Evolutionary conservation across 176 grass and related monocot genomes (phyloP), one percentile per base, ranked within the genome.

Genomic region (Saccharum officinarum): DNA sequence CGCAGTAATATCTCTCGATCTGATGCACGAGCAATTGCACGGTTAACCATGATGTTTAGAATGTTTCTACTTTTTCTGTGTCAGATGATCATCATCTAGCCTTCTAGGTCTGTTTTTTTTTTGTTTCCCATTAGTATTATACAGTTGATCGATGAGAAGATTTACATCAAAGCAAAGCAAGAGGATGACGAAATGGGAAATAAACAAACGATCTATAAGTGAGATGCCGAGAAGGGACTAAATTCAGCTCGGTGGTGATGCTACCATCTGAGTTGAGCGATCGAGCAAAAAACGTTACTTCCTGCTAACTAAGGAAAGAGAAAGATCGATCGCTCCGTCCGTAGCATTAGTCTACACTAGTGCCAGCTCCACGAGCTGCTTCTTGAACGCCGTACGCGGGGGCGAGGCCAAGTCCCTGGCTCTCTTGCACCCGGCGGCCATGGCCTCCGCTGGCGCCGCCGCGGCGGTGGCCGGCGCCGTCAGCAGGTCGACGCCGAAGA

Each of bases 401-500:
- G 79, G 25, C 82, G 69, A 23, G 41, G 75, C 57, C 10, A 67
- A 2, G 42, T 72, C 87, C 69, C 92, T 67, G 11, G 71, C 82
- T 65, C 85, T 87, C 88, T 86, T 87, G 79, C 83, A 90, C 77
- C 84, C 77, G 69, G 47, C 77, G 63, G 47, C 65, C 40, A 81
- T 3, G 18, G 69, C 39, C 18, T 45, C 17, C 13, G n/a, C 69
- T 47, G 75, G 66, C 30, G 18, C 54, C 70, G 75, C 9, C 14
- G 41, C 2, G 44, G 41, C 3, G 68, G 45, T 14, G 40, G n/a
- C 76, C 73, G 80, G 54, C 30, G 52, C 23, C 71, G 62, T 63
- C 37, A 90, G 30, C 54, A 97, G 79, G 73, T 97, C 79, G 6
- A 98, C 95, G 41, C 95, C 95, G 63, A 98, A 98, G 33, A 98